These are phyloP conservation scores for Nakaseomyces uthaithaninus DNA, from an alignment of 1,139 yeast genomes.

Conservation along the genomic window DNA sequence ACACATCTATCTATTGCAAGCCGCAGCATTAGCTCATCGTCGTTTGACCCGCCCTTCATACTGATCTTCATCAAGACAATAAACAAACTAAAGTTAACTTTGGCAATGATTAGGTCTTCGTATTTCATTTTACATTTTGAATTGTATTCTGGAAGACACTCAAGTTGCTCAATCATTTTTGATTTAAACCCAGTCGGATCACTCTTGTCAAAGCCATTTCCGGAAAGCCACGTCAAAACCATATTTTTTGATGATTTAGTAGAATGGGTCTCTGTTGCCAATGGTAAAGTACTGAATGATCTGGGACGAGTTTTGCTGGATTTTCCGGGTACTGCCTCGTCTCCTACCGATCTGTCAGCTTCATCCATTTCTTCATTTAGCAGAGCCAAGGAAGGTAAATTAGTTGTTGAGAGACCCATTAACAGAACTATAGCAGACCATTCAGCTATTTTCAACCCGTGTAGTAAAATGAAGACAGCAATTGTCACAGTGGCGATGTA, in stretches of 20 bases:
- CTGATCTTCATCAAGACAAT: conserved; percentile 47
- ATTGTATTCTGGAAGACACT: conserved; percentile 43
- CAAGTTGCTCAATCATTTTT: conserved; percentile 38
- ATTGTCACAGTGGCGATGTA: conserved; percentile 27
- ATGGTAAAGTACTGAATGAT: conserved; percentile 13
- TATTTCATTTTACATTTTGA: conserved; percentile 37
- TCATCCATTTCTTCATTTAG: conserved; percentile 12
- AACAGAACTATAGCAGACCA: conserved; percentile 31
- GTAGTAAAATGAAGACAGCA: conserved; percentile 25
- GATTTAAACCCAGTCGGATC: conserved; percentile 37
- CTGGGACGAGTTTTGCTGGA: conserved; percentile 8
- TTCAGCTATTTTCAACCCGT: conserved; percentile 30
- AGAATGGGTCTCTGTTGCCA: conserved; percentile 10
- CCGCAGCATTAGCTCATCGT: conserved; percentile 53
- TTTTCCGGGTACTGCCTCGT: conserved; percentile 7
- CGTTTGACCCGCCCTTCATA: conserved; percentile 64
- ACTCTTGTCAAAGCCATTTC: background rate
- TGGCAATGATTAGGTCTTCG: conserved; percentile 46
- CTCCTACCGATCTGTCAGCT: conserved; percentile 6
- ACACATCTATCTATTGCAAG: conserved; percentile 47
- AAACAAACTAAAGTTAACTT: conserved; percentile 52
- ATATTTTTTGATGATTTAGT: conserved; percentile 42
- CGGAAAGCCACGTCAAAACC: background rate
- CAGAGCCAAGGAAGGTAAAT: conserved; percentile 20
- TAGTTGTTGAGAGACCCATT: conserved; percentile 29